A percentile compares a stretch with the other conserved stretches of the same genome.
Conservation (phyloP, 371 early-diverging fungal species). For the Capillidium rhysosporum region DNA sequence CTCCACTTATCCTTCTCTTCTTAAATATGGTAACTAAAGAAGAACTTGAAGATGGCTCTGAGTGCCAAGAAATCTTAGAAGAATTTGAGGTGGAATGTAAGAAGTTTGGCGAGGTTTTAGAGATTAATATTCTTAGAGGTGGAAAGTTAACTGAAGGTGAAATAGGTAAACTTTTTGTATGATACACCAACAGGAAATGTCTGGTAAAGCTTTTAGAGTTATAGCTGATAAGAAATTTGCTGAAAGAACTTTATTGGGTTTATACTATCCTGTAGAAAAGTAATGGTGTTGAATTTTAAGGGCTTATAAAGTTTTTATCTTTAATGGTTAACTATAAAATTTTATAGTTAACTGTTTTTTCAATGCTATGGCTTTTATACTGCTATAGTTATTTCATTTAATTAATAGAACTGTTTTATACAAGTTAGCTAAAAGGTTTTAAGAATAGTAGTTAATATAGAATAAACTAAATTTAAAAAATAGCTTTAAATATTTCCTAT, state of each 20-base stretch:
- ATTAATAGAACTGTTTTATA: too few species aligned
- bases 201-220: conserved; percentile 48
- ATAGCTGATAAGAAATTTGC: conserved; percentile 88
- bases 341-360: too few species aligned
- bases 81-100: conserved; percentile 81
- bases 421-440: too few species aligned
- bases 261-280: conserved; percentile 39
- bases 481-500: too few species aligned
- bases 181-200: conserved; percentile 36
- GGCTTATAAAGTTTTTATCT: too few species aligned
- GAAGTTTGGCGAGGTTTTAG: conserved; percentile 62
- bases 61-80: conserved; percentile 78
- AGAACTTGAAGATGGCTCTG: conserved; percentile 71
- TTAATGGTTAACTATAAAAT: too few species aligned
- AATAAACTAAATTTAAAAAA: too few species aligned
- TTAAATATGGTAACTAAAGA: conserved; percentile 88
- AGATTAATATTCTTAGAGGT: conserved; percentile 64
- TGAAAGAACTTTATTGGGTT: conserved; percentile 78
- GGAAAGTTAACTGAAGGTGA: conserved; percentile 32
- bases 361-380: too few species aligned
- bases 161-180: conserved; percentile 80
- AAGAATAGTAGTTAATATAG: too few species aligned
- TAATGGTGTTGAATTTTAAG: too few species aligned
- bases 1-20: conserved; percentile 60
- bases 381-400: too few species aligned